Evolutionary conservation across 2,329 filamentous ascomycete genomes (phyloP), one percentile per base, ranked within the genome.

Genomic region (Penicillium sp.): DNA sequence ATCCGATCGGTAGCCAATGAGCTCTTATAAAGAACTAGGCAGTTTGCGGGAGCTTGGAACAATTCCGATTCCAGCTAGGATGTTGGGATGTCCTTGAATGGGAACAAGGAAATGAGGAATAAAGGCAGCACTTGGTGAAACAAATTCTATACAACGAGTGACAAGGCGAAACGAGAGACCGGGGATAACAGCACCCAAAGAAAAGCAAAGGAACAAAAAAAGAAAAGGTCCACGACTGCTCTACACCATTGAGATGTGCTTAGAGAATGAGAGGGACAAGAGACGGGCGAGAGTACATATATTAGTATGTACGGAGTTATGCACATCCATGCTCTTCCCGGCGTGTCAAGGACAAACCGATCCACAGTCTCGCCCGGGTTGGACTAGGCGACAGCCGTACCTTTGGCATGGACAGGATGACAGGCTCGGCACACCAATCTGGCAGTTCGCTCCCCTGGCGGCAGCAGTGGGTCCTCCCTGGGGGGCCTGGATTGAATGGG

Each of bases 231-330:
- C 32, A 47, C 41, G 52, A 49, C 54, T 55, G 54, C 54, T 58
- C 54, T 64, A 64, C 59, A 59, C 53, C 61, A 64, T 63, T 52
- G 53, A 61, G 51, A 54, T 54, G 53, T 56, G 55, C 43, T 49
- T 49, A 32, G 26, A 39, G 41, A 46, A 38, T 45, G 28, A 52
- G n/a, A 41, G 51, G 32, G 3, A 31, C 26, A 28, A 24, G 52
- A 38, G 21, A 21, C 43, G 17, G 48, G 39, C 51, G 41, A 34
- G 45, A 48, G 47, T 57, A 56, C 47, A 59, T 59, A 61, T 61
- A 61, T 49, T 43, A 54, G 42, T 47, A 34, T 32, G 35, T 33
- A 21, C n/a, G 26, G 26, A 43, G 46, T 45, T 57, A 60, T 60
- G 58, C 55, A 61, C 45, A 61, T 57, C 57, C 49, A 61, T 59